Percentiles rank a stretch among this genome's conserved stretches.
These are phyloP conservation scores for Ceratonia siliqua DNA, from an alignment of 306 rosid genomes.

Conservation along the genomic window DNA sequence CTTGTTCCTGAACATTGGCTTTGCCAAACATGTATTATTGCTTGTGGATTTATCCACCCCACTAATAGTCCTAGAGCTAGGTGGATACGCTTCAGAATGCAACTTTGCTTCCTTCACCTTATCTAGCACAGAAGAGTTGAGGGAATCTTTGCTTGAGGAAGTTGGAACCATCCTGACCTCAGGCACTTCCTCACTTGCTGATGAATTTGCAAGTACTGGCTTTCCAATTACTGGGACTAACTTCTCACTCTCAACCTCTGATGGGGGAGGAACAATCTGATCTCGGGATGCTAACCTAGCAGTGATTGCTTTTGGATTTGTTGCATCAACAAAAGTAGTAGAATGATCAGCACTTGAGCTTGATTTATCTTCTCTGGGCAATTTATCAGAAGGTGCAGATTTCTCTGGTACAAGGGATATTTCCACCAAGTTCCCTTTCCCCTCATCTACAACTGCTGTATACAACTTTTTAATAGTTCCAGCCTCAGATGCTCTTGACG, in stretches of 20 bases:
- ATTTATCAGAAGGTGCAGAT: constrained; percentile 50
- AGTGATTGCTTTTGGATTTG: constrained; percentile 35
- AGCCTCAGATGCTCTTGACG: constrained; percentile 84
- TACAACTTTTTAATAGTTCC: constrained; percentile 81
- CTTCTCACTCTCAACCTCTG: constrained; percentile 46
- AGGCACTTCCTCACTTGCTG: constrained; percentile 42
- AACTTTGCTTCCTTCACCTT: constrained; percentile 45
- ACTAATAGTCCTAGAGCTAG: constrained; percentile 47
- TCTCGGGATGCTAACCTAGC: constrained; percentile 47
- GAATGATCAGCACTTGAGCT: constrained; percentile 43
- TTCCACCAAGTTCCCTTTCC: constrained; percentile 70
- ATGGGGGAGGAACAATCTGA: constrained; percentile 49
- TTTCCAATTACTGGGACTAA: constrained; percentile 34
- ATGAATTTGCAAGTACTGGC: constrained; percentile 39
- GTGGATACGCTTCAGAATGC: constrained; percentile 47
- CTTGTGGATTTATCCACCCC: constrained; percentile 59
- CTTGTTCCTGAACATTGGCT: constrained; percentile 63
- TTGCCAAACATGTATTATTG: constrained; percentile 56
- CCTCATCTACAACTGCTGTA: constrained; percentile 74
- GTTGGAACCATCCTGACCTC: constrained; percentile 43
- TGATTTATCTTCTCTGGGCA: constrained; percentile 35
- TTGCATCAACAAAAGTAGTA: constrained; percentile 33
- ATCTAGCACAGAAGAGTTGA: constrained; percentile 38
- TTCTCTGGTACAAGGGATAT: constrained; percentile 77
- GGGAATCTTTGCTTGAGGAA: constrained; percentile 44